A percentile compares a stretch with the other conserved stretches of the same genome.
phyloP scores from a whole-genome alignment of 108 stramenopile species.

The Phaeodactylum tricornutum region DNA sequence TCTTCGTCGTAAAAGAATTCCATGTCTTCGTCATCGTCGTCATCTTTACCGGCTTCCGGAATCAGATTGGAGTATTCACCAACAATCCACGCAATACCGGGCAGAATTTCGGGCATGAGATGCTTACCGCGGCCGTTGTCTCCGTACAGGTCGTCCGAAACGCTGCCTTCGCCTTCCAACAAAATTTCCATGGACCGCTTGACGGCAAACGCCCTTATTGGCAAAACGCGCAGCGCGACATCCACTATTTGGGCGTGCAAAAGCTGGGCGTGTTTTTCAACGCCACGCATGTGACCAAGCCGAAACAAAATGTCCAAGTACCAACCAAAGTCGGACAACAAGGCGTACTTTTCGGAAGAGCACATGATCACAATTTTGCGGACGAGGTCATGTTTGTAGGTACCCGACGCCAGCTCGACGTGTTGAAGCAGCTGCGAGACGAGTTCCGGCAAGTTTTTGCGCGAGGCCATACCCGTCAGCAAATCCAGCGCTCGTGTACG shows the following conservation, averaged over 20 bases:
- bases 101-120: constrained; percentile 71
- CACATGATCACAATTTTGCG: constrained; percentile 92
- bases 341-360: constrained; percentile 86
- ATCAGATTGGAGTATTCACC: constrained; percentile 88
- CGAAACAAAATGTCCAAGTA: constrained; percentile 85
- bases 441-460: constrained; percentile 86
- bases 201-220: constrained; percentile 88
- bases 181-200: constrained; percentile 62
- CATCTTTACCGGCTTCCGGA: constrained; percentile 39
- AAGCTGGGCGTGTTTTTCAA: constrained; percentile 55
- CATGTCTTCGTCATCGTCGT: constrained; percentile 36
- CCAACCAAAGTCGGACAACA: constrained; percentile 89
- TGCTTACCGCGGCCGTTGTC: constrained; percentile 31
- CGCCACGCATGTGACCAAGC: constrained; percentile 78
- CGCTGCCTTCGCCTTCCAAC: constrained; percentile 26
- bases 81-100: constrained; percentile 91
- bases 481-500: constrained; percentile 92
- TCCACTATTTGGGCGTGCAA: constrained; percentile 88
- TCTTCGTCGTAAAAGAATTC: constrained; percentile 31
- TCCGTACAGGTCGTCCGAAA: constrained; percentile 6
- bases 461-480: constrained; percentile 90
- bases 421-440: constrained; percentile 88
- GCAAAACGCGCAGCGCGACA: constrained; percentile 90
- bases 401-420: constrained; percentile 80
- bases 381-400: constrained; percentile 90